Evolutionary conservation across 345 rosid genomes (phyloP).

Genomic region (Acer saccharum): DNA sequence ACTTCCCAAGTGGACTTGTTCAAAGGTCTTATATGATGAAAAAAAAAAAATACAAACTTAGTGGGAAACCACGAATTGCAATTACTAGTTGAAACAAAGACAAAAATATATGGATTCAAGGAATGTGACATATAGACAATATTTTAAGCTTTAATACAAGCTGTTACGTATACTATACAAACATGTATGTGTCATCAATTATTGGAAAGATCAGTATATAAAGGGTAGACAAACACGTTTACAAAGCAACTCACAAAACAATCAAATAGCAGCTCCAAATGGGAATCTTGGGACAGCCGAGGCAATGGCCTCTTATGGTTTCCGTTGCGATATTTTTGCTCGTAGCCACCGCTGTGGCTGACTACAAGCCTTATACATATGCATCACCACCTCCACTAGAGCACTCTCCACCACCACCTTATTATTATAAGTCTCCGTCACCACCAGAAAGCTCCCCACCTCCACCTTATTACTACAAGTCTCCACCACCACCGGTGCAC

Average conservation of each 20-base stretch:
- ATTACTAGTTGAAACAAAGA: too few relatives aligned
- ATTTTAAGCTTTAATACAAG: too few relatives aligned
- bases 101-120: too few relatives aligned
- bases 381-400: not conserved
- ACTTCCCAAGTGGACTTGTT: too few relatives aligned
- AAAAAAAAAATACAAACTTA: too few relatives aligned
- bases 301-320: constrained; percentile 28
- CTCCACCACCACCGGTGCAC: too few relatives aligned
- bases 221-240: too few relatives aligned
- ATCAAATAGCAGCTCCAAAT: constrained; percentile 10
- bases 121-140: too few relatives aligned
- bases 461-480: not conserved
- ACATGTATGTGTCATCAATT: not conserved
- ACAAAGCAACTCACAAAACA: too few relatives aligned
- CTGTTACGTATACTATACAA: too few relatives aligned
- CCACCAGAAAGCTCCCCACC: not conserved
- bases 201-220: not conserved
- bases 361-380: constrained; percentile 15
- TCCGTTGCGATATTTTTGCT: constrained; percentile 35
- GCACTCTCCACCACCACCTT: not conserved
- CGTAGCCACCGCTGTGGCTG: constrained; percentile 22
- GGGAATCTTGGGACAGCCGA: constrained; percentile 23
- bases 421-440: not conserved
- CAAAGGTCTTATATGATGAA: too few relatives aligned
- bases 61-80: too few relatives aligned